Percentiles rank a stretch among this genome's conserved stretches.
These are phyloP conservation scores for Penicillium maclennaniae DNA, from an alignment of 495 filamentous ascomycete genomes.

Conservation along the genomic window DNA sequence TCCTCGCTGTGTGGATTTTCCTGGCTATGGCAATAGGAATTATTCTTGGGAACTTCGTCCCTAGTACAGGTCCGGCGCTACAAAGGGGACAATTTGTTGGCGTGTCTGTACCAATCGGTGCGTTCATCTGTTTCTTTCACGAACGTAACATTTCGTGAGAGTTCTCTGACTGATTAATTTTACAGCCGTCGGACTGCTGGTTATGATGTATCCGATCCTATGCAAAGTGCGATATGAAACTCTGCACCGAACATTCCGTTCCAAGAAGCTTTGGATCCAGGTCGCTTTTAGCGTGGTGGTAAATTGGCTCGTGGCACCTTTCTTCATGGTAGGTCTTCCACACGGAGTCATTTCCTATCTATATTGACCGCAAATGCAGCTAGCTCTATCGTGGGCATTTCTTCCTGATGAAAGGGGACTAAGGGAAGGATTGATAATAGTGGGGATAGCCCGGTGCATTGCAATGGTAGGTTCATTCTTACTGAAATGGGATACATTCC, in stretches of 20 bases:
- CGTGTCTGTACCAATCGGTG: slow-evolving; percentile 75
- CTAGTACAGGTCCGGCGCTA: slow-evolving; percentile 53
- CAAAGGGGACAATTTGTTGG: slow-evolving; percentile 68
- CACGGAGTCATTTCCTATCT: not conserved
- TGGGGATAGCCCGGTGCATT: slow-evolving; percentile 73
- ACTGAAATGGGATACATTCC: not conserved
- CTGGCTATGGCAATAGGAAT: slow-evolving; percentile 81
- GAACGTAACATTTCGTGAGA: not conserved
- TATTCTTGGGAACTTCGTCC: slow-evolving; percentile 74
- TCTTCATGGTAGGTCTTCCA: slow-evolving; percentile 65
- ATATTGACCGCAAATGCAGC: slow-evolving; percentile 17
- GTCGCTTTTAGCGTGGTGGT: slow-evolving; percentile 72
- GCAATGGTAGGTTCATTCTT: slow-evolving; percentile 58
- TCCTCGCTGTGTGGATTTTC: slow-evolving; percentile 80
- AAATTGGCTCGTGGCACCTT: slow-evolving; percentile 84
- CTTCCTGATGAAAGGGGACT: slow-evolving; percentile 65
- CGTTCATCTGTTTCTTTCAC: slow-evolving; percentile 11
- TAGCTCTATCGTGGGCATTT: slow-evolving; percentile 73
- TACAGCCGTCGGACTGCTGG: slow-evolving; percentile 69
- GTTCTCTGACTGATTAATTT: not conserved
- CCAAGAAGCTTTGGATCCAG: slow-evolving; percentile 71
- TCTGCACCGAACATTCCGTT: slow-evolving; percentile 62
- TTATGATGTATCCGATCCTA: slow-evolving; percentile 94
- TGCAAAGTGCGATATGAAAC: slow-evolving; percentile 87
- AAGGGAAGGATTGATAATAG: slow-evolving; percentile 68